Conservation (phyloP, 2,329 filamentous ascomycete genomes). For the Colletotrichum sp. region DNA sequence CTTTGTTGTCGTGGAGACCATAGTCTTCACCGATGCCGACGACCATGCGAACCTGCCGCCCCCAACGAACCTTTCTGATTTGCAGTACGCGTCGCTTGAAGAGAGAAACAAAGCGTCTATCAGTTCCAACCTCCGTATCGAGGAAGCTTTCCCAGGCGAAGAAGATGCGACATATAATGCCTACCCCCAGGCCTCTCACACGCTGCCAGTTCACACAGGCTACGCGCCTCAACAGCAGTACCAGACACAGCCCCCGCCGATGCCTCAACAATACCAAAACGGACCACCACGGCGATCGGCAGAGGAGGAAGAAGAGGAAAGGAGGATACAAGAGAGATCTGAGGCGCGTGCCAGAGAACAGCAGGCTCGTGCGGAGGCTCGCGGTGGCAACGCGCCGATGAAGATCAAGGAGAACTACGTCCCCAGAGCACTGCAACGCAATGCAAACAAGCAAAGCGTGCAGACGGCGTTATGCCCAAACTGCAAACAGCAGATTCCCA, state of each 20-base stretch:
- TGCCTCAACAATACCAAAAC: slow-evolving; percentile 14
- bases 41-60: slow-evolving; percentile 86
- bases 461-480: slow-evolving; percentile 86
- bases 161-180: slow-evolving; percentile 66
- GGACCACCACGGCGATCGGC: slow-evolving; percentile 37
- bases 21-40: slow-evolving; percentile 88
- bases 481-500: slow-evolving; percentile 88
- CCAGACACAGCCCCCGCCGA: slow-evolving; percentile 34
- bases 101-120: slow-evolving; percentile 93
- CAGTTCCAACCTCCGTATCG: slow-evolving; percentile 80
- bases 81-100: slow-evolving; percentile 93
- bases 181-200: slow-evolving; percentile 44
- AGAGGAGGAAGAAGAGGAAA: slow-evolving; percentile 67
- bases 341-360: slow-evolving; percentile 69
- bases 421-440: slow-evolving; percentile 77
- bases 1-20: slow-evolving; percentile 94
- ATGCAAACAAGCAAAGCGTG: slow-evolving; percentile 67
- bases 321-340: slow-evolving; percentile 66
- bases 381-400: slow-evolving; percentile 72
- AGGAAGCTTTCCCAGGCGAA: slow-evolving; percentile 91
- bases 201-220: slow-evolving; percentile 50
- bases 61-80: slow-evolving; percentile 86
- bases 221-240: slow-evolving; percentile 42
- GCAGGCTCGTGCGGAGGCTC: slow-evolving; percentile 79
- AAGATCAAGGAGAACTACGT: slow-evolving; percentile 95